Evolutionary conservation across 2,329 filamentous ascomycete genomes (phyloP), one percentile per base, ranked within the genome.

Genomic region (Microascus cirrosus): DNA sequence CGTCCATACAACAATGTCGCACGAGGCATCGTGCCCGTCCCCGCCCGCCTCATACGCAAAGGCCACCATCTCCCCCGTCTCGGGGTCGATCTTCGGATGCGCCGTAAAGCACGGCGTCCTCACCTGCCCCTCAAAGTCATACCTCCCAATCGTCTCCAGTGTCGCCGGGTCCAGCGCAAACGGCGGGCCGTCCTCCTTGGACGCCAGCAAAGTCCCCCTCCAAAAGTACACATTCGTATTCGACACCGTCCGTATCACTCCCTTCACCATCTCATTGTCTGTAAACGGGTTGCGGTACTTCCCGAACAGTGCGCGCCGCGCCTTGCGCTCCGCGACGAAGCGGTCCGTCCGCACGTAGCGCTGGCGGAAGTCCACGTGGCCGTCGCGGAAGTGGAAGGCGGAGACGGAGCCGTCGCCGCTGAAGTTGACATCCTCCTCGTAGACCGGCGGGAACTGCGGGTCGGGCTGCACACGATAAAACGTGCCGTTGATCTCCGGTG

Each of bases 211-310:
- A 53, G 78, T 73, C 0, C 80, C 80, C 8, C 78, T 70, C 76
- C 79, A 84, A 63, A 78, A 81, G 1, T 79, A 70, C n/a, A 84
- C 69, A 59, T 85, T 84, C 1, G 81, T 84, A 61, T 85, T 84
- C 2, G 77, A 74, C 0, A 79, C 79, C 0, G 79, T 83, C 24
- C 80, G 70, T 48, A 83, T 78, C 5, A 81, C 75, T 1, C 78
- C 77, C 55, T 74, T 75, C 6, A 82, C 79, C 60, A 73, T 74
- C 65, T 80, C 78, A 55, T 77, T 77, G 63, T 82, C 78, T 8
- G 79, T 82, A 61, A 73, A 81, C 0, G 78, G 77, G 63, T 84
- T 84, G 20, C 81, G 71, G 54, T 74, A 74, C 53, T 70, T 70
- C 0, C 72, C 71, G 60, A 65, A 59, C 1, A 74, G 57, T 0